These are phyloP conservation scores for Saccharum hybrid DNA, from an alignment of 202 grass and related monocot genomes.

Conservation along the genomic window DNA sequence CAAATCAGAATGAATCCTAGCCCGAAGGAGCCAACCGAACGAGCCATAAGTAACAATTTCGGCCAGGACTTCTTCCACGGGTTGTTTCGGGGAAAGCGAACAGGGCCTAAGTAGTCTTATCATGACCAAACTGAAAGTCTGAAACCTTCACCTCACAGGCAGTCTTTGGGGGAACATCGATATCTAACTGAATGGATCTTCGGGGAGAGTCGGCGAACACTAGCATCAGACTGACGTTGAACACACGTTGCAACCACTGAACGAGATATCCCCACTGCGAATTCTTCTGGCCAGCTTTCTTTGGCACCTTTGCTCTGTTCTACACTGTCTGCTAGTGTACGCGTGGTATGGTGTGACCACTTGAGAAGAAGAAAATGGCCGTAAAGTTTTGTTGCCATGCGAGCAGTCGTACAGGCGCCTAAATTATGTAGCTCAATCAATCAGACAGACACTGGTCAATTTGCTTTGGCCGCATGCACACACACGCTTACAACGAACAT, in stretches of 20 bases:
- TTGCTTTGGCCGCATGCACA: neutral
- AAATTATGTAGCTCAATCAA: neutral
- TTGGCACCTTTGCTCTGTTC: neutral
- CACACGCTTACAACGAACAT: too few species aligned
- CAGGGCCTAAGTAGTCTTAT: too few species aligned
- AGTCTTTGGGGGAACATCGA: neutral
- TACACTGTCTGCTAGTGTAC: too few species aligned
- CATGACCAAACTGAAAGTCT: neutral
- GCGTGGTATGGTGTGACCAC: neutral
- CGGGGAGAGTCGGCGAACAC: neutral
- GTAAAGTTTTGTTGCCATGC: neutral
- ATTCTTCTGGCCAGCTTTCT: neutral
- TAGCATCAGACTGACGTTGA: neutral
- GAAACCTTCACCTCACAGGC: neutral
- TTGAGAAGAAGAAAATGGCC: neutral
- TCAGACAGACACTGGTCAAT: neutral
- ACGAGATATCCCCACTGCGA: too few species aligned
- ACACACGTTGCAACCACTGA: neutral
- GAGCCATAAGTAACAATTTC: too few species aligned
- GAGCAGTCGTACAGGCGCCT: neutral
- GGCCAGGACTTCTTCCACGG: too few species aligned
- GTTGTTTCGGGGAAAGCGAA: too few species aligned
- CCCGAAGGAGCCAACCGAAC: too few species aligned
- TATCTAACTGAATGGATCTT: neutral
- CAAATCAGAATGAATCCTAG: too few species aligned